Evolutionary conservation across 768 basidiomycete species (phyloP).

Genomic region (Rhizopogon rudus): DNA sequence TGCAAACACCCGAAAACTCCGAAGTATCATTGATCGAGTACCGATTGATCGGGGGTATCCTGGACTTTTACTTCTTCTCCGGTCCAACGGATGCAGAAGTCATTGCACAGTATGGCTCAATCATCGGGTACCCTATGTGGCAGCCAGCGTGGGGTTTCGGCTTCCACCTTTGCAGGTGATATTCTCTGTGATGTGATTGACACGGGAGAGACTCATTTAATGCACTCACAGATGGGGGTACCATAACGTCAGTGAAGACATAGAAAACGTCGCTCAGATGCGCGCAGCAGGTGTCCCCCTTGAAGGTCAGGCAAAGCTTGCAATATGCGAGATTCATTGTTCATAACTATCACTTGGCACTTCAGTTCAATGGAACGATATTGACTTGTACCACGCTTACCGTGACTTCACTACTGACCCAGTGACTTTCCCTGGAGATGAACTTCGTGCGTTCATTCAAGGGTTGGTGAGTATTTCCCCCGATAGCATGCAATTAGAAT

Average conservation of each 20-base stretch:
- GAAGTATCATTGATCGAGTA: no score
- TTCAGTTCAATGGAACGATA: conserved; percentile 74
- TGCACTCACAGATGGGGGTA: conserved; percentile 41
- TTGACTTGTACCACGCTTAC: conserved; percentile 65
- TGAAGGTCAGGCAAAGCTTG: conserved; percentile 42
- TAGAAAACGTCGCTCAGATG: conserved; percentile 51
- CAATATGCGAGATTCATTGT: not conserved
- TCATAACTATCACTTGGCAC: not conserved
- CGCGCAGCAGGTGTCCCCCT: conserved; percentile 69
- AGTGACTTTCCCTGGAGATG: conserved; percentile 51
- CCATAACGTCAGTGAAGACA: conserved; percentile 48
- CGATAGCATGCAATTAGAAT: not conserved
- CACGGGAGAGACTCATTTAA: not conserved
- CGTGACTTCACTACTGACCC: conserved; percentile 71
- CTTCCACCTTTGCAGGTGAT: conserved; percentile 66
- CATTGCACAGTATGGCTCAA: conserved; percentile 62
- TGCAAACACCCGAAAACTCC: no score
- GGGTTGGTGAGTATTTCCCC: conserved; percentile 42
- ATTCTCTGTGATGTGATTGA: not conserved
- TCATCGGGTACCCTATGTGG: conserved; percentile 67
- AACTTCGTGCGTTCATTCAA: conserved; percentile 48
- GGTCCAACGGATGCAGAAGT: conserved; percentile 49
- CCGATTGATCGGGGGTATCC: no score
- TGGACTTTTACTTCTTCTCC: conserved; percentile 33
- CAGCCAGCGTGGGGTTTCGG: conserved; percentile 76